Conservation (phyloP, 176 grass and related monocot species). For the Oryza glaberrima region DNA sequence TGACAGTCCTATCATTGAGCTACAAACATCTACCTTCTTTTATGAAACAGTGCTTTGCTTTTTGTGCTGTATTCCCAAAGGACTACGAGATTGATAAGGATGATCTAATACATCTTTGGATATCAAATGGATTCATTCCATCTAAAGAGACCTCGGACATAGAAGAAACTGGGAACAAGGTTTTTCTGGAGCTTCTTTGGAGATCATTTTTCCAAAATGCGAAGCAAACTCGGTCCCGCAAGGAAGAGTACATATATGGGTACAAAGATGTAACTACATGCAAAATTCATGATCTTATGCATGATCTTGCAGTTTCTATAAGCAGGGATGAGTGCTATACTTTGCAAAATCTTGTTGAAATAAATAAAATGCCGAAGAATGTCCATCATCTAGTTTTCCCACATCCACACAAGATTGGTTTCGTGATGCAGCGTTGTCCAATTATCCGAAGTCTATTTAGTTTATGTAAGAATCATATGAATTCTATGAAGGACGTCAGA, state of each 20-base stretch:
- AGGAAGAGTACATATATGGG: background rate
- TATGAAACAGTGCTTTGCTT: conserved; percentile 36
- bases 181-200: conserved; percentile 10
- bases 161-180: background rate
- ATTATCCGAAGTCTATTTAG: background rate
- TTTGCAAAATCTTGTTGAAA: background rate
- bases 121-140: conserved; percentile 28
- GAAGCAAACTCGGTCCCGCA: background rate
- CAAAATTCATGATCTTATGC: conserved; percentile 12
- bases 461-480: accelerated
- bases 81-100: conserved; percentile 6
- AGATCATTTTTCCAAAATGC: conserved; percentile 22
- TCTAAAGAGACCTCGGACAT: background rate
- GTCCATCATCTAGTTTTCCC: background rate
- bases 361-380: background rate
- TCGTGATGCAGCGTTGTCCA: background rate
- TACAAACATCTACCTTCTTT: background rate
- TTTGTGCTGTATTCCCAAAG: conserved; percentile 10
- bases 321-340: background rate
- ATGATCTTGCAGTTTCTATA: background rate
- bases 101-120: conserved; percentile 8
- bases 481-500: background rate
- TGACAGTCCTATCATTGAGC: background rate
- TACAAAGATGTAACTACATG: background rate
- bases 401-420: background rate